Conservation (phyloP, 1,284 basidiomycete species). For the Ustanciosporium gigantosporum region DNA sequence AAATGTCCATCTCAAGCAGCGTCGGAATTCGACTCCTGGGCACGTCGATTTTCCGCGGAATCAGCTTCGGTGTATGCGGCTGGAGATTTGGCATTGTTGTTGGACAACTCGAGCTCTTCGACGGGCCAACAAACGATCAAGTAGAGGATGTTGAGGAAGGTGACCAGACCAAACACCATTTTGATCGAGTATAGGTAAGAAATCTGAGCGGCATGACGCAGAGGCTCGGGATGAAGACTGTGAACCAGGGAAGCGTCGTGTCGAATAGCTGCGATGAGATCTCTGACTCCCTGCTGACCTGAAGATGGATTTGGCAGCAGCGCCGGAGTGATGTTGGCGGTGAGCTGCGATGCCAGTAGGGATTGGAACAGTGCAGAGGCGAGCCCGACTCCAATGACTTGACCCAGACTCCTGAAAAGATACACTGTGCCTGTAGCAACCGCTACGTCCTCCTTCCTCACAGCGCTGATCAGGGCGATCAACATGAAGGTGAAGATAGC, state of each 20-base stretch:
- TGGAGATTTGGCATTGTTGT: too few species aligned
- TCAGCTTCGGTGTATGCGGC: too few species aligned
- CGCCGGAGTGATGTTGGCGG: conserved; percentile 67
- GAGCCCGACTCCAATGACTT: conserved; percentile 78
- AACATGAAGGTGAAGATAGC: conserved; percentile 78
- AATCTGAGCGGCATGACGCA: conserved; percentile 72
- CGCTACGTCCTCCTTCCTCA: conserved; percentile 65
- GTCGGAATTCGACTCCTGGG: too few species aligned
- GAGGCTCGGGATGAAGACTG: conserved; percentile 67
- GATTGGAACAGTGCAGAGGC: conserved; percentile 79
- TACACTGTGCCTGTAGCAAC: conserved; percentile 80
- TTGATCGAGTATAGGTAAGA: conserved; percentile 82
- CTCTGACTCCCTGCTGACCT: conserved; percentile 38
- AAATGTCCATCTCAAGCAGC: too few species aligned
- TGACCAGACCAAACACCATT: conserved; percentile 80
- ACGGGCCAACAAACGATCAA: conserved; percentile 25
- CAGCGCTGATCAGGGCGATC: conserved; percentile 64
- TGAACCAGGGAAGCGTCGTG: conserved; percentile 81
- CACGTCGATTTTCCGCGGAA: too few species aligned
- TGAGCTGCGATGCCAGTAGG: conserved; percentile 69
- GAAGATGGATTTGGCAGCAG: conserved; percentile 64
- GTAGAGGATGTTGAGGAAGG: conserved; percentile 68
- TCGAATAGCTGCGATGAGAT: conserved; percentile 72
- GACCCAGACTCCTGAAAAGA: conserved; percentile 72
- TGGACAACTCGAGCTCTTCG: conserved; percentile 15